Base-by-base conservation (phyloP, 768 basidiomycete genomes). In the Thelephora aurantiotincta region DNA sequence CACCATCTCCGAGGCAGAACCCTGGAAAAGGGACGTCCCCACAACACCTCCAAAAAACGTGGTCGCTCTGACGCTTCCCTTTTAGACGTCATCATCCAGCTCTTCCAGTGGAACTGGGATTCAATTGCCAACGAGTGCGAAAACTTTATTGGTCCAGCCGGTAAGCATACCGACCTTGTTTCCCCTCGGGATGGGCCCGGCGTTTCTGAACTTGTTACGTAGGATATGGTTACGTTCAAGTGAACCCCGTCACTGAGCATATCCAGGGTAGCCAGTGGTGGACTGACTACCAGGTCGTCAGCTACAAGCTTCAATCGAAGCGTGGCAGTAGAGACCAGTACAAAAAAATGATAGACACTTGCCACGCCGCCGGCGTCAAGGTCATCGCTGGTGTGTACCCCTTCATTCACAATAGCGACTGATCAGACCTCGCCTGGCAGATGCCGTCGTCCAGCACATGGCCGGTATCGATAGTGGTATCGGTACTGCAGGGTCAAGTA, bases 221-320 rank as follows among this genome's bases (percentile, higher is more conserved):
- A 30, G 26, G 26, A 30, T 30, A 30, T 30, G 26, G 26, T 30
- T 9, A 30, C 35, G 16, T 26, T 5, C 45, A 67, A 30, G 67
- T 63, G 44, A 66, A 77, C 51, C 76, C 77, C 0, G 66, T 78
- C 2, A 67, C 69, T 48, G 80, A 82, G 52, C 78, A 80, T 53
- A 61, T 81, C 37, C 53, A 61, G 12, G 80, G 80, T 3, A 11
- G 63, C 2, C 69, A 80, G 54, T 83, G 81, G 81, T 83, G 80
- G 80, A 82, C 80, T 0, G 80, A 82, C 56, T 82, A 84, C 54
- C 81, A 73, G 50, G 74, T 76, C 3, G 78, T 80, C 0, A 81
- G 79, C 1, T 81, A 82, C 56, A 79, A 47, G 9, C 57, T 82
- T 43, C 77, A 69, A 1, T 80, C 78, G 0, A 83, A 82, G 58